Conservation (phyloP, 2,329 filamentous ascomycete species). For the Aureobasidium sp. region DNA sequence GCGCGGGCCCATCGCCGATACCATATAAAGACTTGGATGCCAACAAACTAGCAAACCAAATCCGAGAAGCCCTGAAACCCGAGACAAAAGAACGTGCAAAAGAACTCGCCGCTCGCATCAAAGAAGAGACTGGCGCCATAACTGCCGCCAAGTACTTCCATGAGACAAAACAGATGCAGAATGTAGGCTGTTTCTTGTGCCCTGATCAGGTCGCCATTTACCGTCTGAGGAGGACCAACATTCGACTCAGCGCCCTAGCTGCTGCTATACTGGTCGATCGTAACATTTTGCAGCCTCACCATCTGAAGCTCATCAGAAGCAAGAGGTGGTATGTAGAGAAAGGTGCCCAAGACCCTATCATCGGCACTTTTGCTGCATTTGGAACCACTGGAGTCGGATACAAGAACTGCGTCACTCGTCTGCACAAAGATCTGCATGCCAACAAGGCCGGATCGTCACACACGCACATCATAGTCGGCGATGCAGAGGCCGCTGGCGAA, state of each 20-base stretch:
- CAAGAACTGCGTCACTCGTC: not conserved
- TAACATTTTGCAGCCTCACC: not conserved
- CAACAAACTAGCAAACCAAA: constrained; percentile 41
- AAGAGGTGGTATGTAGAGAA: constrained; percentile 15
- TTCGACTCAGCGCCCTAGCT: constrained; percentile 61
- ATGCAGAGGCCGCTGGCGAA: not conserved
- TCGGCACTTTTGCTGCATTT: not conserved
- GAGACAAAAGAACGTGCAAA: constrained; percentile 33
- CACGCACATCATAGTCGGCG: not conserved
- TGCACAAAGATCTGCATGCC: not conserved
- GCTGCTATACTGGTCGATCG: constrained; percentile 33
- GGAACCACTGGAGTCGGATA: constrained; percentile 2
- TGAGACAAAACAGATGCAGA: constrained; percentile 3
- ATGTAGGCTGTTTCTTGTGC: constrained; percentile 50
- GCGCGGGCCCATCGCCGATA: constrained; percentile 45
- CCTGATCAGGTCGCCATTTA: constrained; percentile 63
- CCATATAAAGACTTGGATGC: constrained; percentile 40
- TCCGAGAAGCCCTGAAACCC: constrained; percentile 37
- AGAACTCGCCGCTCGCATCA: constrained; percentile 37
- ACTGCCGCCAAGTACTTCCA: constrained; percentile 38
- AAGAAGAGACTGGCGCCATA: constrained; percentile 30
- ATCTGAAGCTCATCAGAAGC: constrained; percentile 1
- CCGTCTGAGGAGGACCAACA: constrained; percentile 58
- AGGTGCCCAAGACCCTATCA: constrained; percentile 10
- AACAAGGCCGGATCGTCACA: not conserved